A percentile compares a stretch with the other conserved stretches of the same genome.
Conservation (phyloP, 306 rosid species). For the Cicer arietinum region DNA sequence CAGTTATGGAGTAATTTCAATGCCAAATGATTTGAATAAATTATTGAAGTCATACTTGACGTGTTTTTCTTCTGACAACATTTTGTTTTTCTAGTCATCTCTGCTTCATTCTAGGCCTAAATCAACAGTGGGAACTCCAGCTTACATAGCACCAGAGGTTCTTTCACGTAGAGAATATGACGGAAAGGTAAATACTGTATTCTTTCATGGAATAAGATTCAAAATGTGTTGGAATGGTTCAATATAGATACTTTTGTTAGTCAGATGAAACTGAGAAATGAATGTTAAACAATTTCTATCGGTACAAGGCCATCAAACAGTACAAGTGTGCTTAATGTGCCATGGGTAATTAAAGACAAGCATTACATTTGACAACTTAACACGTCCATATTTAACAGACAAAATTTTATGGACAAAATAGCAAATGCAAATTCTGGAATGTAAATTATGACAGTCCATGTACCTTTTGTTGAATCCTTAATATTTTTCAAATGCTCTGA, state of each 20-base stretch:
- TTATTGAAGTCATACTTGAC: conserved; percentile 1
- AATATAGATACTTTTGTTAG: conserved; percentile 3
- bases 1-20: conserved; percentile 33
- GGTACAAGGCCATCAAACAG: conserved; percentile 27
- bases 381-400: conserved; percentile 19
- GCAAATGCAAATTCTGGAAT: conserved; percentile 18
- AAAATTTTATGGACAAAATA: conserved; percentile 3
- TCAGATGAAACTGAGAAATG: conserved; percentile 18
- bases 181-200: conserved; percentile 71
- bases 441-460: background rate
- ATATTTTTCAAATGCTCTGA: conserved; percentile 11
- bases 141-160: conserved; percentile 91
- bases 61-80: conserved; percentile 40
- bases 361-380: conserved; percentile 34
- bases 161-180: conserved; percentile 86
- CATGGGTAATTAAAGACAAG: background rate
- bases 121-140: conserved; percentile 87
- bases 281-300: background rate
- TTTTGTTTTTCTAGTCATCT: conserved; percentile 67
- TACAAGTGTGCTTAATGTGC: conserved; percentile 7
- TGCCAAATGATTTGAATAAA: conserved; percentile 38
- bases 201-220: conserved; percentile 5
- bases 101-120: conserved; percentile 88
- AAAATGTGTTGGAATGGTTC: conserved; percentile 36
- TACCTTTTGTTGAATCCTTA: conserved; percentile 18